A percentile compares a stretch with the other conserved stretches of the same genome.
phyloP scores from a whole-genome alignment of 305 asterid genomes.

The Plantago coronopus region DNA sequence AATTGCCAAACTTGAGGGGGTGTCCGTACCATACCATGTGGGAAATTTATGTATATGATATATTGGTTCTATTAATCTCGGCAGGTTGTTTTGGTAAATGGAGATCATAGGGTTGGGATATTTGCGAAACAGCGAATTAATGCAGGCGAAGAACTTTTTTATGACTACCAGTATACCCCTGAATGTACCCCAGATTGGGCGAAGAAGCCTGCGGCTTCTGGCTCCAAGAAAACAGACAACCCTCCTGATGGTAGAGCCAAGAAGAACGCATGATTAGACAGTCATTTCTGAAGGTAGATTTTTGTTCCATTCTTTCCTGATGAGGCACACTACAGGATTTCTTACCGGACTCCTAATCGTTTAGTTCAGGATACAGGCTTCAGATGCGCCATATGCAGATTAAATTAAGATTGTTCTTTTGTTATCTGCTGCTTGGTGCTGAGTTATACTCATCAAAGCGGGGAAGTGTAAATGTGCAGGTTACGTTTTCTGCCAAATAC shows the following conservation, averaged over 20 bases:
- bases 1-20: no score
- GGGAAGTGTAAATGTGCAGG: slow-evolving; percentile 15
- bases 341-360: slow-evolving; percentile 29
- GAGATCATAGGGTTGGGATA: slow-evolving; percentile 93
- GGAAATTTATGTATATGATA: no score
- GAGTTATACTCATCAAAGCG: slow-evolving; percentile 14
- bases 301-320: slow-evolving; percentile 28
- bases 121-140: slow-evolving; percentile 73
- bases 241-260: slow-evolving; percentile 69
- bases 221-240: slow-evolving; percentile 52
- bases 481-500: slow-evolving; percentile 7
- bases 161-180: slow-evolving; percentile 76
- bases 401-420: slow-evolving; percentile 34
- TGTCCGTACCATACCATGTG: no score
- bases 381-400: slow-evolving; percentile 33
- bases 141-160: slow-evolving; percentile 87
- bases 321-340: slow-evolving; percentile 9
- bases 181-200: slow-evolving; percentile 91
- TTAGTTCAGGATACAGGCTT: slow-evolving; percentile 28
- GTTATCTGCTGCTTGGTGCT: slow-evolving; percentile 27
- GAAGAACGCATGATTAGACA: slow-evolving; percentile 51
- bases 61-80: slow-evolving; percentile 21
- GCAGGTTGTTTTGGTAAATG: slow-evolving; percentile 91
- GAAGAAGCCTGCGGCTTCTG: slow-evolving; percentile 69
- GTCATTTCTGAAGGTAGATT: slow-evolving; percentile 23